phyloP scores from a whole-genome alignment of 495 filamentous ascomycete genomes.

The Rostrohypoxylon terebratum region DNA sequence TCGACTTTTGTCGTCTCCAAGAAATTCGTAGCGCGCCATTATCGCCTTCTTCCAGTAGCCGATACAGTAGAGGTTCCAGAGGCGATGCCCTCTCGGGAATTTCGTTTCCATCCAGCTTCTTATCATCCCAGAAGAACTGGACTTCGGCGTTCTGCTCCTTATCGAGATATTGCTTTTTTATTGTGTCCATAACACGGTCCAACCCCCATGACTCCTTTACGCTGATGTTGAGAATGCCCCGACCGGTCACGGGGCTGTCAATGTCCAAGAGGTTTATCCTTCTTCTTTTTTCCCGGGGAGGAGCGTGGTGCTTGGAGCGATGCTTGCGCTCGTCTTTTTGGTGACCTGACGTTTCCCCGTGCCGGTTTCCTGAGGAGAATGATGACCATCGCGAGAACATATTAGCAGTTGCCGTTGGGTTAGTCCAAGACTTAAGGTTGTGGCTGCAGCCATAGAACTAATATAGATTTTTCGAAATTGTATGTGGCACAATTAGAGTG shows the following conservation, averaged over 20 bases:
- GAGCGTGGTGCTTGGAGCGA: constrained; percentile 11
- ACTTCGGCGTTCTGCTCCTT: constrained; percentile 29
- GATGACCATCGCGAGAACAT: constrained; percentile 38
- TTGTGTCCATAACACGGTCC: neutral
- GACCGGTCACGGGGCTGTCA: constrained; percentile 15
- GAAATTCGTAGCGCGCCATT: constrained; percentile 25
- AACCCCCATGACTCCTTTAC: constrained; percentile 23
- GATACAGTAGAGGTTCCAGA: constrained; percentile 25
- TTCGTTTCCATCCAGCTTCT: constrained; percentile 15
- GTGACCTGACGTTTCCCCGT: constrained; percentile 15
- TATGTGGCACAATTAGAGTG: constrained; percentile 40
- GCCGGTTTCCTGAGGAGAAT: constrained; percentile 14
- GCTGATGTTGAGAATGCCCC: constrained; percentile 10
- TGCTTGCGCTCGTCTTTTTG: constrained; percentile 24
- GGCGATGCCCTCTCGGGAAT: constrained; percentile 15
- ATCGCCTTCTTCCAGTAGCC: constrained; percentile 26
- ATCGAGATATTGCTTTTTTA: constrained; percentile 26
- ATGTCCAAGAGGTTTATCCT: constrained; percentile 39
- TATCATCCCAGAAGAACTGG: constrained; percentile 28
- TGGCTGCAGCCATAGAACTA: constrained; percentile 12
- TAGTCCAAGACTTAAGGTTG: neutral
- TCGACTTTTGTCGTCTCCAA: constrained; percentile 16
- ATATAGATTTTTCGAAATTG: constrained; percentile 24
- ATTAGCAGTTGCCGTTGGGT: constrained; percentile 11
- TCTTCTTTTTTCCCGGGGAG: constrained; percentile 29